Evolutionary conservation across 2,329 filamentous ascomycete species (phyloP).

Genomic region (Ceratocystis diversiconidia): DNA sequence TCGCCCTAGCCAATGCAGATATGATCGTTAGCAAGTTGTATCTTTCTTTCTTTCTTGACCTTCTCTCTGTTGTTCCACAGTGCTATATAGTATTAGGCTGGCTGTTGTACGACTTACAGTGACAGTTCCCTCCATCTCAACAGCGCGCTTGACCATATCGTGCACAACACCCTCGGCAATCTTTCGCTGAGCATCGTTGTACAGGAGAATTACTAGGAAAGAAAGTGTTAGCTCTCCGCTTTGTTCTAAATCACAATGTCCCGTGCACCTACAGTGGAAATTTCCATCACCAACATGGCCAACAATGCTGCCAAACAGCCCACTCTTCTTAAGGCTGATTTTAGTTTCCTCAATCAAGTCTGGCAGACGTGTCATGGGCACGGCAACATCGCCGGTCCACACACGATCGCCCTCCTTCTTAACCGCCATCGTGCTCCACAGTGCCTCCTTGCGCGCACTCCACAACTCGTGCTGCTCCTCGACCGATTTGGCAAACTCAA

Average conservation of each 20-base stretch:
- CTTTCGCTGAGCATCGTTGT: slow-evolving; percentile 51
- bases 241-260: not conserved
- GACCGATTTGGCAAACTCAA: slow-evolving; percentile 60
- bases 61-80: too few relatives aligned
- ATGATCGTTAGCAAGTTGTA: not conserved
- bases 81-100: not conserved
- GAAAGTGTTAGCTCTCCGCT: not conserved
- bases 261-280: slow-evolving; percentile 44
- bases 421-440: slow-evolving; percentile 66
- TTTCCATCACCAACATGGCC: slow-evolving; percentile 68
- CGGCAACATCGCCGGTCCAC: slow-evolving; percentile 78
- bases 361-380: slow-evolving; percentile 60
- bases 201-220: slow-evolving; percentile 37
- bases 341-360: slow-evolving; percentile 63
- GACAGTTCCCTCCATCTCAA: slow-evolving; percentile 74
- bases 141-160: slow-evolving; percentile 71
- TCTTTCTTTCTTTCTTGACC: slow-evolving; percentile 2
- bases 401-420: slow-evolving; percentile 53
- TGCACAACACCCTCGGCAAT: slow-evolving; percentile 60
- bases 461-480: slow-evolving; percentile 65
- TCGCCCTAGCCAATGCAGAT: slow-evolving; percentile 41
- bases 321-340: slow-evolving; percentile 31
- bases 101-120: slow-evolving; percentile 34
- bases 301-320: slow-evolving; percentile 40
- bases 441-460: slow-evolving; percentile 69